phyloP scores from a whole-genome alignment of 1,284 basidiomycete genomes.

The Irpex rosettiformis region DNA sequence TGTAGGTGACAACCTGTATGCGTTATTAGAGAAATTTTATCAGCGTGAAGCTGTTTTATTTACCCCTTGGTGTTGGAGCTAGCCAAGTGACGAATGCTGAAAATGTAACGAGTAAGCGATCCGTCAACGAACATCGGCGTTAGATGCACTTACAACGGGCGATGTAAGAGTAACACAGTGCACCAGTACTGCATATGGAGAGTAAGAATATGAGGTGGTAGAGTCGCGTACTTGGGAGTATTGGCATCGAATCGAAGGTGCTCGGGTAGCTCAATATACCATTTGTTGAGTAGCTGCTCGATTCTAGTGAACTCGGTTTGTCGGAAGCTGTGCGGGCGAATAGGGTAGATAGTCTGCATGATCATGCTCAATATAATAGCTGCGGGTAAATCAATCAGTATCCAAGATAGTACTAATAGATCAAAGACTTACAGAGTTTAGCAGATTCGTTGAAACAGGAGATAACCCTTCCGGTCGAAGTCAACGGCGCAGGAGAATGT shows the following conservation, averaged over 20 bases:
- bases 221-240: slow-evolving; percentile 35
- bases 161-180: slow-evolving; percentile 72
- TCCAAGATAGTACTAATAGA: not conserved
- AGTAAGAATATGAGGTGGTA: slow-evolving; percentile 65
- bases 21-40: not conserved
- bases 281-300: slow-evolving; percentile 70
- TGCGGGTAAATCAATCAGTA: slow-evolving; percentile 24
- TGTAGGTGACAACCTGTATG: slow-evolving; percentile 18
- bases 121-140: not conserved
- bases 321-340: slow-evolving; percentile 54
- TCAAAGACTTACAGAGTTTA: slow-evolving; percentile 54
- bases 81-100: slow-evolving; percentile 19
- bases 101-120: not conserved
- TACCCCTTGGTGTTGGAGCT: slow-evolving; percentile 18
- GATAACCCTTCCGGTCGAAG: slow-evolving; percentile 50
- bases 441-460: slow-evolving; percentile 79
- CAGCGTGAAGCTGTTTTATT: slow-evolving; percentile 5
- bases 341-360: slow-evolving; percentile 72
- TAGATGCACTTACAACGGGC: slow-evolving; percentile 66
- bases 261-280: slow-evolving; percentile 73
- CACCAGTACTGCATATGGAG: slow-evolving; percentile 89
- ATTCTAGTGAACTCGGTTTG: slow-evolving; percentile 55
- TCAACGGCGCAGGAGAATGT: slow-evolving; percentile 24
- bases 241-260: slow-evolving; percentile 63
- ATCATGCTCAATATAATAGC: slow-evolving; percentile 65